A percentile compares a stretch with the other conserved stretches of the same genome.
phyloP scores from a whole-genome alignment of 331 rosid genomes.

The Malus hybrid region DNA sequence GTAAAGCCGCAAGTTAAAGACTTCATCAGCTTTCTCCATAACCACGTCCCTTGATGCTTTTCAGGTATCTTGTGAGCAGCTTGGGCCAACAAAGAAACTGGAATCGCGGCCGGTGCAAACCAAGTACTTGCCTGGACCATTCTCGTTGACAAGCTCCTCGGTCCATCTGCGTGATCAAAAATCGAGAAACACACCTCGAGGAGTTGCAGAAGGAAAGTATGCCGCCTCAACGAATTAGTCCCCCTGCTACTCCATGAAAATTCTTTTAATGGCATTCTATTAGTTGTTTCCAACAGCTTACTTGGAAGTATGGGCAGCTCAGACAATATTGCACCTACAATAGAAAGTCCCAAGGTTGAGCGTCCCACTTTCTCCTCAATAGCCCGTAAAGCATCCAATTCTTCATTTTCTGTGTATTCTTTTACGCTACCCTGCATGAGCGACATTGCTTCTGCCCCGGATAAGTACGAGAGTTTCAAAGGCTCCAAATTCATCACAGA shows the following conservation, averaged over 20 bases:
- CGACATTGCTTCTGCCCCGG: constrained; percentile 73
- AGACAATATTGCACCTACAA: constrained; percentile 65
- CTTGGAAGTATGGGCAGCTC: constrained; percentile 81
- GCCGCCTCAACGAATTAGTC: constrained; percentile 37
- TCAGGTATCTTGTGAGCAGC: constrained; percentile 72
- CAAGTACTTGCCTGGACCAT: constrained; percentile 81
- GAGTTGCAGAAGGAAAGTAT: constrained; percentile 68
- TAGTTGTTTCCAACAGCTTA: constrained; percentile 66
- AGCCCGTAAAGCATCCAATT: constrained; percentile 63
- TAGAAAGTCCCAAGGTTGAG: constrained; percentile 64
- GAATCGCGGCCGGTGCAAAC: constrained; percentile 75
- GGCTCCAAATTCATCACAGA: constrained; percentile 76
- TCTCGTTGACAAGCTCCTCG: constrained; percentile 76
- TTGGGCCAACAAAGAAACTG: constrained; percentile 43
- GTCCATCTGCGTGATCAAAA: constrained; percentile 86
- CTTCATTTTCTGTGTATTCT: constrained; percentile 48
- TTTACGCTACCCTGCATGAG: constrained; percentile 59
- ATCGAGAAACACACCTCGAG: constrained; percentile 86
- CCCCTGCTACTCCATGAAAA: constrained; percentile 63
- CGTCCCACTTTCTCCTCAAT: constrained; percentile 78
- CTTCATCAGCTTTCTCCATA: constrained; percentile 42
- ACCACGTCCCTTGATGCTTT: constrained; percentile 38
- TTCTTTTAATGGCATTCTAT: constrained; percentile 80
- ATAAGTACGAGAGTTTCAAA: constrained; percentile 65
- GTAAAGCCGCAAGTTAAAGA: constrained; percentile 54